Base-by-base conservation (phyloP, 2,329 filamentous ascomycete species). In the Rutstroemia sp. region DNA sequence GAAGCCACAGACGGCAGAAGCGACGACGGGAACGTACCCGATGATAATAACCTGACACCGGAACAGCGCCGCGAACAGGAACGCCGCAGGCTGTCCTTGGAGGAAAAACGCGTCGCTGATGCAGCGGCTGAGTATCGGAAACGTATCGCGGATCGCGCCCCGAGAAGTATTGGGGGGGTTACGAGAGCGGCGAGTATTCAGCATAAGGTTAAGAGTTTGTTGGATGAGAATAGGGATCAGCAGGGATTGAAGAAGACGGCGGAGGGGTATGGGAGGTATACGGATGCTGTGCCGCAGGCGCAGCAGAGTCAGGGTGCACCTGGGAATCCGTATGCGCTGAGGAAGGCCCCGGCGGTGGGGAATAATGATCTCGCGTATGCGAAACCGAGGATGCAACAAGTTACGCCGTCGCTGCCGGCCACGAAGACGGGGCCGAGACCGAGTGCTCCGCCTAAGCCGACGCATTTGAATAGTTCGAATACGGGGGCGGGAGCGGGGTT, bases 21-120 rank as follows among this genome's bases (percentile, higher is more conserved):
- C 63, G 87, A 92, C 65, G 83, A 87, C 62, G 82, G 84, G 5
- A 76, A 80, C 47, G 77, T 79, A 1, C 74, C 82, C 14, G 81
- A 85, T 25, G 84, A 23, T 5, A 83, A 23, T 5, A 83, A 89
- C 52, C 72, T 96, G 67, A 84, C 89, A 0, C 89, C 92, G 0
- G 92, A 97, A 70, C 88, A 94, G 76, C 85, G 89, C 50, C 86
- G 94, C 34, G 94, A 99, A 69, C 77, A 95, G 16, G 94, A 99
- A 71, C 85, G 92, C 19, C 78, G 85, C 54, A 83, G 86, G 55
- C 78, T 96, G 2, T 87, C 86, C 17, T 86, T 94, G 67, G 94
- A 99, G 73, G 94, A 99, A 72, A 86, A 84, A 65, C 83, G 94
- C 3, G 94, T 99, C 2, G 90, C 89, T 48, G 86, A 86, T 19